Base-by-base conservation (phyloP, 2,329 filamentous ascomycete genomes). In the Anthostomella pinea region DNA sequence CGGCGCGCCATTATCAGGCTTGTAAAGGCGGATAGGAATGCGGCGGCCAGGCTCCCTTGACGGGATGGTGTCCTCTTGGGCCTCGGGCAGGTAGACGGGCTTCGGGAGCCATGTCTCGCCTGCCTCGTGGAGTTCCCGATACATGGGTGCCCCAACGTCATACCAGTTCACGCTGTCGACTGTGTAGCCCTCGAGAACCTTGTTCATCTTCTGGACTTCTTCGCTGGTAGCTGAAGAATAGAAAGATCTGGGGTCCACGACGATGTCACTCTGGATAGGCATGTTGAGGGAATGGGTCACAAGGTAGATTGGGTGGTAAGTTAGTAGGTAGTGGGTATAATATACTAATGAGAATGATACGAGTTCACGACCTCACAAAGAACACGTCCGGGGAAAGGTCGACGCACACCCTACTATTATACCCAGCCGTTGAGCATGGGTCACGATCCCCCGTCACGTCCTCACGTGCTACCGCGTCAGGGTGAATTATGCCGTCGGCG, bases 61-160 rank as follows among this genome's bases (percentile, higher is more conserved):
- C 0, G 74, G 74, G 6, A 81, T 58, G 0, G 45, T 56, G 39
- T 66, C 61, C 35, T 76, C 67, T 6, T 67, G 56, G 17, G 67
- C 76, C 13, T 62, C 58, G 0, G 67, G 60, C 0, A 79, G 57
- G 3, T 70, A 58, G 2, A 63, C 53, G 1, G 71, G 70, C 35
- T 60, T 62, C 2, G 73, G 72, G 2, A 77, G 51, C 1, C 68
- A 61, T 0, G 72, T 76, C 47, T 79, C 68, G 24, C 75, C 75
- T 2, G 18, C 25, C 14, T 34, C 38, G 21, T 33, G 28, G 19
- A 45, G 28, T 27, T 35, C 34, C 6, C 32, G 30, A 21, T 31
- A 45, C 8, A 24, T 19, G 11, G 31, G 27, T 6, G 42, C 39
- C 4, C 38, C 42, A 2, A 45, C 32, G 3, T 36, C 39, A 15